Base-by-base conservation (phyloP, 2,329 filamentous ascomycete genomes). In the Phoma sp. region DNA sequence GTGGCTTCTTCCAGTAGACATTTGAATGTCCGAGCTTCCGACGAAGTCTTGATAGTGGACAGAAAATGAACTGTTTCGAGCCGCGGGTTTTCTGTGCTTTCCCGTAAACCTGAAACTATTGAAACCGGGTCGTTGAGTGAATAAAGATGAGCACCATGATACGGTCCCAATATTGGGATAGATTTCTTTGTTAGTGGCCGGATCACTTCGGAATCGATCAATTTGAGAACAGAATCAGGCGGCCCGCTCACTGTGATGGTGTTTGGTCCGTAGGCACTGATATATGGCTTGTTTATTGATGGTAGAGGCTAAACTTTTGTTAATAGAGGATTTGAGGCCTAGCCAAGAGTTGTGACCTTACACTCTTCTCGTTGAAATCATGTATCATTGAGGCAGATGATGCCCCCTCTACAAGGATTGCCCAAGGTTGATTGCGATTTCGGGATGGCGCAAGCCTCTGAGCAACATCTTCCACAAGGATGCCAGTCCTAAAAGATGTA, bases 401-500 rank as follows among this genome's bases (percentile, higher is more conserved):
- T 23, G 34, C 18, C 12, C 18, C 33, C 10, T 25, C 34, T 5
- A 21, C 14, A 10, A 34, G 14, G 4, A 34, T n/a, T 12, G 30
- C 30, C 30, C 30, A 33, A 6, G 11, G 14, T 33, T 33, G 30
- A 33, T 33, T n/a, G 30, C 14, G 30, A n/a, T 33, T 6, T n/a
- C 15, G 30, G 11, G 30, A 33, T 14, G 30, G 30, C 6, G 14
- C 30, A 6, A 33, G 14, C 30, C 30, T 11, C 20, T 17, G 32
- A 18, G 14, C 32, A 18, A 17, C n/a, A 17, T 34, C 32, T 7
- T 34, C 32, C 11, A 38, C 12, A 23, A 38, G 2, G 12, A 23
- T 23, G 17, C 70, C 72, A 1, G 68, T 56, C 29, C 73, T 56
- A 47, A 75, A 75, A 1, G 70, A 63, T 36, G 69, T 57, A 12